Evolutionary conservation across 208 protist genomes (phyloP).

Genomic region (Crithidia expoeki): DNA sequence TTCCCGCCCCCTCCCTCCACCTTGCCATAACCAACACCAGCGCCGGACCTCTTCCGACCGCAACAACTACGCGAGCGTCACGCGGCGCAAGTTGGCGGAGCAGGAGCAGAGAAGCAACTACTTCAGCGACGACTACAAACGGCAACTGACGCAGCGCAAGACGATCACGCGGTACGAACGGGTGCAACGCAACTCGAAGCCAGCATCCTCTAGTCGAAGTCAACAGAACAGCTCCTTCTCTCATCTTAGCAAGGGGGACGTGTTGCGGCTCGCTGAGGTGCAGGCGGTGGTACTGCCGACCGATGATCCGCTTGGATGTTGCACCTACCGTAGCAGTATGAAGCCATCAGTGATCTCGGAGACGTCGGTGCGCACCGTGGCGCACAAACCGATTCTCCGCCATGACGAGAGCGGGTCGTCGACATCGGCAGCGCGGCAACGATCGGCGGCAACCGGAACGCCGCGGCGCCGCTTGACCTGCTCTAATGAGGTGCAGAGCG

Average conservation of each 20-base stretch:
- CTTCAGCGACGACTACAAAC: slow-evolving; percentile 25
- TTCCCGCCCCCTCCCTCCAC: background rate
- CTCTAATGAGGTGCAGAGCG: background rate
- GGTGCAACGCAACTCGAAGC: background rate
- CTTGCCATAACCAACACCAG: background rate
- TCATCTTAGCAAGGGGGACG: slow-evolving; percentile 5
- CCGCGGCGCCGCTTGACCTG: background rate
- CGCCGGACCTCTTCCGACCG: background rate
- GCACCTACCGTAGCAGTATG: background rate
- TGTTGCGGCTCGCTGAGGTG: background rate
- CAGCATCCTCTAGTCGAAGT: background rate
- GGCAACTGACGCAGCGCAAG: slow-evolving; percentile 9
- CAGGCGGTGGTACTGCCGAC: background rate
- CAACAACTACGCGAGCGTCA: background rate
- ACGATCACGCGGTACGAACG: background rate
- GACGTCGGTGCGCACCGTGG: slow-evolving; percentile 16
- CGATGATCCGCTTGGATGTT: background rate
- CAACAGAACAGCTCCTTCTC: background rate
- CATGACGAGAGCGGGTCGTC: background rate
- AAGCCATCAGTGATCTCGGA: slow-evolving; percentile 6
- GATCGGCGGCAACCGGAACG: background rate
- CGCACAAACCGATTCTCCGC: slow-evolving; percentile 15
- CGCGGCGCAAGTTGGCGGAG: background rate
- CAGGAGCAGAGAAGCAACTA: slow-evolving; percentile 11
- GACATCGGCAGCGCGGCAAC: background rate